Percentiles rank a stretch among this genome's conserved stretches.
phyloP scores from a whole-genome alignment of 371 early-diverging fungal genomes.

The Mucor saturninus region DNA sequence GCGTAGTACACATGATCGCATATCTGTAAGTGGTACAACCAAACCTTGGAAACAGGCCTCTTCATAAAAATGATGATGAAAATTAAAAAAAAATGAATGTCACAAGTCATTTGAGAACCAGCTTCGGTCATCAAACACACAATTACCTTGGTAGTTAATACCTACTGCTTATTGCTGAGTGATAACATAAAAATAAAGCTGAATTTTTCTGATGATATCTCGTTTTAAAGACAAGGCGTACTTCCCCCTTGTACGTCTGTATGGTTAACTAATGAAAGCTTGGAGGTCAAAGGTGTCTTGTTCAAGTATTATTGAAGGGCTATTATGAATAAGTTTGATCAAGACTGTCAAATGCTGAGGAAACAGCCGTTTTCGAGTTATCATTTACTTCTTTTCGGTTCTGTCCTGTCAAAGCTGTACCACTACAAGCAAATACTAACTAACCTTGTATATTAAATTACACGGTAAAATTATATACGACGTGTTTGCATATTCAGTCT shows the following conservation, averaged over 20 bases:
- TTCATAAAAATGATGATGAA: no score
- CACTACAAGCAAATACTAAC: constrained; percentile 18
- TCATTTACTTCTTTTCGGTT: constrained; percentile 17
- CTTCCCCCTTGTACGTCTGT: constrained; percentile 15
- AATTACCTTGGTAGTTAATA: constrained; percentile 19
- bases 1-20: no score
- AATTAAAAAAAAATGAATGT: no score
- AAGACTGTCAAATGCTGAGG: constrained; percentile 18
- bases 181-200: constrained; percentile 18
- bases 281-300: constrained; percentile 12
- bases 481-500: no score
- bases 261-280: constrained; percentile 16
- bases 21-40: no score
- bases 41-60: no score
- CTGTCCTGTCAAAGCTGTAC: constrained; percentile 23
- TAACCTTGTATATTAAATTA: no score
- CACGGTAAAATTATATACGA: no score
- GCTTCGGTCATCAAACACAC: constrained; percentile 22
- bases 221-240: constrained; percentile 20
- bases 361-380: constrained; percentile 19
- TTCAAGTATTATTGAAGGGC: constrained; percentile 17
- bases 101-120: constrained; percentile 13
- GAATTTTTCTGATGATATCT: constrained; percentile 9
- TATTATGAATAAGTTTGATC: constrained; percentile 18
- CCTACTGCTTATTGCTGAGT: constrained; percentile 19